These are phyloP conservation scores for Tulasnella sp. DNA, from an alignment of 768 basidiomycete species.

Conservation along the genomic window DNA sequence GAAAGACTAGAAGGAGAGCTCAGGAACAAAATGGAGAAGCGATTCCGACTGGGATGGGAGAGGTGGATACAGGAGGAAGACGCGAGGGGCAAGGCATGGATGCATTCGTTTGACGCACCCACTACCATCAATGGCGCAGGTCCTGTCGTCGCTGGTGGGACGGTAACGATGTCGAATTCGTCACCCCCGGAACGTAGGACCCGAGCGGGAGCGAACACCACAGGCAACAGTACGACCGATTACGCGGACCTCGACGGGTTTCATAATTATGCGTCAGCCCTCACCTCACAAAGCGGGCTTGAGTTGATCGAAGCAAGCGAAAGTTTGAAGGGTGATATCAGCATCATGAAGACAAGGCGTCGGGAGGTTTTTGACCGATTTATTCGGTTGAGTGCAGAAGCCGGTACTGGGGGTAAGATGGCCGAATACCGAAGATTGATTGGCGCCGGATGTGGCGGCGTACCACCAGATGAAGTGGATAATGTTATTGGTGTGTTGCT, in stretches of 20 bases:
- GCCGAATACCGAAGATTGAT: conserved; percentile 80
- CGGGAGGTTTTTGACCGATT: conserved; percentile 62
- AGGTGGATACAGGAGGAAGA: conserved; percentile 87
- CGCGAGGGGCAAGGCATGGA: conserved; percentile 54
- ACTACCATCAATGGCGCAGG: neutral
- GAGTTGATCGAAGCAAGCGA: conserved; percentile 46
- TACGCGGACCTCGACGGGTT: conserved; percentile 50
- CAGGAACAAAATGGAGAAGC: conserved; percentile 61
- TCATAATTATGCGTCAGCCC: conserved; percentile 44
- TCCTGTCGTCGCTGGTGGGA: neutral
- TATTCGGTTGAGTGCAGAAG: conserved; percentile 74
- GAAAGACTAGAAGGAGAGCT: conserved; percentile 55
- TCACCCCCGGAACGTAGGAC: conserved; percentile 31
- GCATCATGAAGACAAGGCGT: conserved; percentile 53
- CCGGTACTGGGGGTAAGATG: conserved; percentile 83
- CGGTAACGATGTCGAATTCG: conserved; percentile 26
- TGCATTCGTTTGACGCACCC: conserved; percentile 33
- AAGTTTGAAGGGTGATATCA: conserved; percentile 50
- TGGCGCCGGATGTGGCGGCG: conserved; percentile 79
- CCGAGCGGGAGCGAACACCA: conserved; percentile 22
- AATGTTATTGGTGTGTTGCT: conserved; percentile 72
- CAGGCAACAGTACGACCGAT: neutral
- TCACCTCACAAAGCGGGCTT: conserved; percentile 36
- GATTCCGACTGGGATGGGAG: conserved; percentile 82
- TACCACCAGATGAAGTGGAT: conserved; percentile 80